These are phyloP conservation scores for Mycena haematopus DNA, from an alignment of 768 basidiomycete genomes.

Conservation along the genomic window DNA sequence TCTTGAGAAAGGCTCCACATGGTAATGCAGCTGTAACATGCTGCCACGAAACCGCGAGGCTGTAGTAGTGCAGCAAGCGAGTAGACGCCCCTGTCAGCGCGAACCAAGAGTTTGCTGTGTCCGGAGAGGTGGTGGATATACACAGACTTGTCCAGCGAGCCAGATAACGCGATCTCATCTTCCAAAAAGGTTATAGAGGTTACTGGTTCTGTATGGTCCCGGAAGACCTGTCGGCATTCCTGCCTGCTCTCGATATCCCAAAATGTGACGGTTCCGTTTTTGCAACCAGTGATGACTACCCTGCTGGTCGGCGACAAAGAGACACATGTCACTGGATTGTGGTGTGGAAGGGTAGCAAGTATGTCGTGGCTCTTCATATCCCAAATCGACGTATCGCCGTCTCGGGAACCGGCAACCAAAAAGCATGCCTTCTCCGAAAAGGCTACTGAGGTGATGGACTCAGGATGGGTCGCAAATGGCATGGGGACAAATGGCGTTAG, in stretches of 20 bases:
- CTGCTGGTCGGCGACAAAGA: constrained; percentile 21
- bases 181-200: constrained; percentile 16
- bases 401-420: constrained; percentile 24
- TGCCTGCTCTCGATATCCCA: constrained; percentile 16
- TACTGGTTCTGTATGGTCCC: constrained; percentile 1
- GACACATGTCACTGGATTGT: constrained; percentile 22
- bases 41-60: constrained; percentile 4
- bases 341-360: constrained; percentile 5
- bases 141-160: constrained; percentile 11
- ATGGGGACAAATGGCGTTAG: constrained; percentile 2
- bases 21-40: constrained; percentile 3
- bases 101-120: constrained; percentile 1
- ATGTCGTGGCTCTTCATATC: background rate
- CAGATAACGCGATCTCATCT: constrained; percentile 6
- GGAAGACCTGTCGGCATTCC: constrained; percentile 1
- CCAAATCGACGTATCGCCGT: constrained; percentile 17
- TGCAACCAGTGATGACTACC: constrained; percentile 12
- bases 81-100: background rate
- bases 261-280: constrained; percentile 14
- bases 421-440: constrained; percentile 10
- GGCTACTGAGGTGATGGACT: constrained; percentile 21
- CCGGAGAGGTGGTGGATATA: constrained; percentile 6
- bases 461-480: background rate
- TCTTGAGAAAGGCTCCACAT: constrained; percentile 7
- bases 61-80: background rate